These are phyloP conservation scores for Xerocomus brunneocitrinus DNA, from an alignment of 768 basidiomycete genomes.

Conservation along the genomic window DNA sequence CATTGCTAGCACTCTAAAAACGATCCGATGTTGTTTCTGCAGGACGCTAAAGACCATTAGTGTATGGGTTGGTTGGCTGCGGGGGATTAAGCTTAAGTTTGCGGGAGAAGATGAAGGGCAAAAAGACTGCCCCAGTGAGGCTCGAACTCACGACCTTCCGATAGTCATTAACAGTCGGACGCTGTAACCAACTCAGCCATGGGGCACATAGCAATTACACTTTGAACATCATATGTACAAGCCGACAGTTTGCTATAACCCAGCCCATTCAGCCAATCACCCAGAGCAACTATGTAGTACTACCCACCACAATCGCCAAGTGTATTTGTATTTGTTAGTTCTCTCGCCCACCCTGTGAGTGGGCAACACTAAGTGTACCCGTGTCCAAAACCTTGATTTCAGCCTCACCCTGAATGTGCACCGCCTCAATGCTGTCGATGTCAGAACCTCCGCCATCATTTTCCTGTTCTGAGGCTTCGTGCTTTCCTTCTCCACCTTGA, in stretches of 20 bases:
- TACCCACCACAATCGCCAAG: no score
- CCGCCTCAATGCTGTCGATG: not conserved
- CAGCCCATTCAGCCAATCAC: no score
- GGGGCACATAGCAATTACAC: constrained; percentile 30
- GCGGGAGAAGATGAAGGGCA: not conserved
- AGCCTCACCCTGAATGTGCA: not conserved
- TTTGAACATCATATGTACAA: no score
- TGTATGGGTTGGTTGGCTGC: no score
- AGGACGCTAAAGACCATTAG: no score
- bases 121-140: constrained; percentile 45
- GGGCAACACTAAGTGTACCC: not conserved
- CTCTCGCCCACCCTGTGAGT: not conserved
- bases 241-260: no score
- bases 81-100: not conserved
- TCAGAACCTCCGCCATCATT: not conserved
- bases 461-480: not conserved
- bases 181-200: constrained; percentile 52
- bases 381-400: not conserved
- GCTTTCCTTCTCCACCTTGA: constrained; percentile 11
- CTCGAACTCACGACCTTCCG: constrained; percentile 53
- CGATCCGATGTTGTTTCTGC: not conserved
- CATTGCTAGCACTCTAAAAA: constrained; percentile 3
- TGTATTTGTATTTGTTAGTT: no score
- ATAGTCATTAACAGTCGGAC: constrained; percentile 43
- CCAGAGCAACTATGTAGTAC: no score